Evolutionary conservation across 2,329 filamentous ascomycete genomes (phyloP).

Genomic region (Stagonosporopsis vannaccii): DNA sequence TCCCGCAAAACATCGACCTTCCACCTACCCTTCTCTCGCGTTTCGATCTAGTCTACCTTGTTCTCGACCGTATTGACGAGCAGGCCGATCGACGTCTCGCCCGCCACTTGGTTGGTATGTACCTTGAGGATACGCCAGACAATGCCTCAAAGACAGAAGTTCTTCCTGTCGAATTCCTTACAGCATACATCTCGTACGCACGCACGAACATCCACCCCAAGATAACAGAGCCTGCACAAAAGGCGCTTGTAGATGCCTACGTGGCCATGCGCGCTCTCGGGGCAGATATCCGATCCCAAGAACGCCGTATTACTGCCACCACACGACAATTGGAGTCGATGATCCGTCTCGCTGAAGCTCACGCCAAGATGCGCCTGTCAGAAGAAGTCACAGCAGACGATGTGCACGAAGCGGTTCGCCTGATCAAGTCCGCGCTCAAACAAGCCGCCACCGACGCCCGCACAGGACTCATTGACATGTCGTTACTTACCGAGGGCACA

Average conservation of each 20-base stretch:
- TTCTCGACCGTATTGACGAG: conserved; percentile 93
- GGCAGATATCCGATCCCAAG: conserved; percentile 72
- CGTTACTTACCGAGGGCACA: conserved; percentile 91
- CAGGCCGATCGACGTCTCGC: conserved; percentile 86
- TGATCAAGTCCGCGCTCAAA: conserved; percentile 94
- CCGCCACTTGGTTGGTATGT: conserved; percentile 93
- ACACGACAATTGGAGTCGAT: conserved; percentile 97
- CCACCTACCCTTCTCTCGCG: conserved; percentile 93
- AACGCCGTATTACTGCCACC: conserved; percentile 96
- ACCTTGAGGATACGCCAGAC: conserved; percentile 91
- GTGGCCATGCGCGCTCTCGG: conserved; percentile 95
- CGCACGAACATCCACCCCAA: conserved; percentile 83
- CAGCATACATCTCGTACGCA: conserved; percentile 96
- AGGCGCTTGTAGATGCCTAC: conserved; percentile 85
- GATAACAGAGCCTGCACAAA: conserved; percentile 80
- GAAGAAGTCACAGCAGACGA: conserved; percentile 78
- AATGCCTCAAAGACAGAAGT: conserved; percentile 82
- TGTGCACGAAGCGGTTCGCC: conserved; percentile 86
- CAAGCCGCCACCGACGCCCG: conserved; percentile 94
- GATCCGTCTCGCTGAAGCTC: conserved; percentile 95
- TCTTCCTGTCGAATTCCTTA: conserved; percentile 88
- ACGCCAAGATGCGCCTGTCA: conserved; percentile 95
- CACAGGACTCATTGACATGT: conserved; percentile 95
- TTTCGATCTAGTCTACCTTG: conserved; percentile 96
- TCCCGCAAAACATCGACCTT: conserved; percentile 97